Percentiles rank a stretch among this genome's conserved stretches.
Conservation (phyloP, 257 asterid species). For the Ligustrum vulgare region DNA sequence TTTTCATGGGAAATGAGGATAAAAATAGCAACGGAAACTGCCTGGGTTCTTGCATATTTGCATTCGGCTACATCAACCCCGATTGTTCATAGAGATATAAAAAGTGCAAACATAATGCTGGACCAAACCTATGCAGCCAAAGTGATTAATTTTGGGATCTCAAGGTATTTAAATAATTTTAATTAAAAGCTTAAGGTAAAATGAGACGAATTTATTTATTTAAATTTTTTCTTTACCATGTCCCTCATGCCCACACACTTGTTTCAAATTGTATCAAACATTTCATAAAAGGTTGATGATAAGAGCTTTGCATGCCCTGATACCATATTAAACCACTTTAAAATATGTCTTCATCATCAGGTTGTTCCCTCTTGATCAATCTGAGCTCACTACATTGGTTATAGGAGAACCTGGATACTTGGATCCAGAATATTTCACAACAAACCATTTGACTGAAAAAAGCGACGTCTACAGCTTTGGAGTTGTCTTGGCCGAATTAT, state of each 20-base stretch:
- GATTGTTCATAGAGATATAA: slow-evolving; percentile 43
- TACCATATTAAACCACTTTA: no score
- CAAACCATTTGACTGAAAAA: slow-evolving; percentile 37
- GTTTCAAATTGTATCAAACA: not conserved
- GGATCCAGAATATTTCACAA: slow-evolving; percentile 41
- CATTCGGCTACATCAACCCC: slow-evolving; percentile 28
- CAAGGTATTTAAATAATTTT: slow-evolving; percentile 15
- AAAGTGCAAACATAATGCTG: slow-evolving; percentile 39
- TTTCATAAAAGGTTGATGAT: no score
- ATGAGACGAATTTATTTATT: not conserved
- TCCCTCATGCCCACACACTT: not conserved
- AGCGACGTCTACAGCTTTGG: slow-evolving; percentile 48
- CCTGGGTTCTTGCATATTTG: slow-evolving; percentile 46
- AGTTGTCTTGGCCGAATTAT: no score
- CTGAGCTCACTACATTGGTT: not conserved
- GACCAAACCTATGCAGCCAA: slow-evolving; percentile 42
- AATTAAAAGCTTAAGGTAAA: not conserved
- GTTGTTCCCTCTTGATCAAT: not conserved
- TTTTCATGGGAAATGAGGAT: slow-evolving; percentile 42
- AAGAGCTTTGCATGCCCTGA: no score
- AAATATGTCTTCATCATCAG: not conserved
- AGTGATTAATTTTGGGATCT: slow-evolving; percentile 44
- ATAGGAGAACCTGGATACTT: slow-evolving; percentile 39
- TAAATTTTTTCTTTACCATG: not conserved
- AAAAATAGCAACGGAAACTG: slow-evolving; percentile 41